Percentiles rank a stretch among this genome's conserved stretches.
phyloP scores from a whole-genome alignment of 306 rosid genomes.

The Albizia julibrissin region DNA sequence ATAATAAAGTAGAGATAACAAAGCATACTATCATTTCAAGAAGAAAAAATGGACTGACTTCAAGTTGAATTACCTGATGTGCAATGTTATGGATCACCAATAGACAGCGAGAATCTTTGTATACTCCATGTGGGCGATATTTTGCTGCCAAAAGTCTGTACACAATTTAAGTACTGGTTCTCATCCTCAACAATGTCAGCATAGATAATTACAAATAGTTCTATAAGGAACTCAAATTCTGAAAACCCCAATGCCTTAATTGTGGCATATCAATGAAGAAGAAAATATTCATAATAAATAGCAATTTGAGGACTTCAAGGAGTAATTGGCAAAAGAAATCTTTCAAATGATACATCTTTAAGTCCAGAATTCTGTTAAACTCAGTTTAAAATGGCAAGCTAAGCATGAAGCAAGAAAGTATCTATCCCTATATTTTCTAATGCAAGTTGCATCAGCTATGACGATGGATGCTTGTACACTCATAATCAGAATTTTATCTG shows the following conservation, averaged over 20 bases:
- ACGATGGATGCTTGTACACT: background rate
- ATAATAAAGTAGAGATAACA: background rate
- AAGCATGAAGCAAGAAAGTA: background rate
- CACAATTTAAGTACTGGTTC: slow-evolving; percentile 31
- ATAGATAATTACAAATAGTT: slow-evolving; percentile 16
- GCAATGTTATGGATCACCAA: slow-evolving; percentile 85
- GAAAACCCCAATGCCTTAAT: slow-evolving; percentile 19
- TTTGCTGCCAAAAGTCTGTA: slow-evolving; percentile 86
- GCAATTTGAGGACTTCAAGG: slow-evolving; percentile 11
- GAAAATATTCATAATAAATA: slow-evolving; percentile 23
- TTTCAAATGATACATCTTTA: slow-evolving; percentile 4
- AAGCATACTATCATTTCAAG: slow-evolving; percentile 5
- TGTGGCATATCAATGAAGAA: slow-evolving; percentile 15
- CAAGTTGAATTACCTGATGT: slow-evolving; percentile 64
- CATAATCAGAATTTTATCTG: background rate
- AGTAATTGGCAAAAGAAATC: slow-evolving; percentile 11
- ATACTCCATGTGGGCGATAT: slow-evolving; percentile 80
- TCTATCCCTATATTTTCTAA: slow-evolving; percentile 1
- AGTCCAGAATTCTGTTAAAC: background rate
- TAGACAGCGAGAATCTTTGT: slow-evolving; percentile 82
- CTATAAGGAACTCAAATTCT: slow-evolving; percentile 20
- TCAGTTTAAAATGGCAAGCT: background rate
- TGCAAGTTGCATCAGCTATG: slow-evolving; percentile 13
- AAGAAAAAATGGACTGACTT: background rate
- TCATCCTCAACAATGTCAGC: slow-evolving; percentile 31